These are phyloP conservation scores for Fragaria ananassa DNA, from an alignment of 306 rosid species.

Conservation along the genomic window DNA sequence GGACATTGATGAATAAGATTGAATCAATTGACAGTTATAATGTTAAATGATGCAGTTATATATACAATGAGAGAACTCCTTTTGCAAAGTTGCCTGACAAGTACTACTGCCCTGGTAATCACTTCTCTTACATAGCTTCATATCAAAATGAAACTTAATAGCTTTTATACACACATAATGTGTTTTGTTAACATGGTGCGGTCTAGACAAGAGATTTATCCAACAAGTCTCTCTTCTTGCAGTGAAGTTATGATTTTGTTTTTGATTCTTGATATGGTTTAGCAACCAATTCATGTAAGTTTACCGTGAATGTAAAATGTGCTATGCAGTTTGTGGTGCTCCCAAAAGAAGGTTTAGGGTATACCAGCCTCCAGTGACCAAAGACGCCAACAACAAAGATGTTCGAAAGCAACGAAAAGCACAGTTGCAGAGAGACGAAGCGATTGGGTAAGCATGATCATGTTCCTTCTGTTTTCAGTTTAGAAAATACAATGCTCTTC, in stretches of 20 bases:
- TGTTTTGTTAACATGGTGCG: neutral
- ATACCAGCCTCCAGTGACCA: constrained; percentile 58
- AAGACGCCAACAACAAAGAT: constrained; percentile 46
- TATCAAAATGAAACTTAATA: neutral
- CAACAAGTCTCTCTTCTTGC: neutral
- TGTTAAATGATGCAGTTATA: constrained; percentile 53
- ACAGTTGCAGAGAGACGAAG: constrained; percentile 61
- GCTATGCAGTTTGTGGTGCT: constrained; percentile 84
- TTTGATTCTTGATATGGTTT: neutral
- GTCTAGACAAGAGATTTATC: neutral
- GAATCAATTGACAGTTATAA: neutral
- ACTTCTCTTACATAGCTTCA: neutral
- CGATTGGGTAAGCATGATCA: constrained; percentile 56
- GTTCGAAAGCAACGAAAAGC: constrained; percentile 70
- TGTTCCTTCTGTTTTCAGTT: neutral
- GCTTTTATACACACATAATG: neutral
- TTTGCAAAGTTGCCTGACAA: constrained; percentile 75
- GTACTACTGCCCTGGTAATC: constrained; percentile 76
- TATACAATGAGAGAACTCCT: constrained; percentile 79
- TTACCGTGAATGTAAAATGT: neutral
- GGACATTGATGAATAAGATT: neutral
- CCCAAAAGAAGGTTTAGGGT: constrained; percentile 79
- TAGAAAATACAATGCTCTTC: neutral
- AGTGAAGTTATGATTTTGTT: neutral
- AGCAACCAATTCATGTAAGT: neutral